Conservation (phyloP, 805 yeast genomes). For the Candida chilensis region DNA sequence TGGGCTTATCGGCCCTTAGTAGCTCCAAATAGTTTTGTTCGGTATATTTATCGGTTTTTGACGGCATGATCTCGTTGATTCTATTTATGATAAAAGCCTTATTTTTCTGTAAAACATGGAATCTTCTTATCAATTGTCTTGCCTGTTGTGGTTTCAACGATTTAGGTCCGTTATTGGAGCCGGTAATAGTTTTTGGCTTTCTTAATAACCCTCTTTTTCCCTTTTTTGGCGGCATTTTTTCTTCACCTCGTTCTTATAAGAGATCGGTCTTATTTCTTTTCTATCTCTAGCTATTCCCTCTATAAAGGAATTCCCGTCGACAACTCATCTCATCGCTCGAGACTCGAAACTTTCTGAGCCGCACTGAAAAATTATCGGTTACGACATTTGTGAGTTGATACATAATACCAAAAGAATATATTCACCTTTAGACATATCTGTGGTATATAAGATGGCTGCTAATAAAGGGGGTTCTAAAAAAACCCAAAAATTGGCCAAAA, state of each 20-base stretch:
- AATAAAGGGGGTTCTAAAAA: too few relatives aligned
- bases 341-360: too few relatives aligned
- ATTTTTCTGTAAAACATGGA: constrained; percentile 61
- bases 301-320: too few relatives aligned
- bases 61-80: constrained; percentile 8
- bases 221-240: constrained; percentile 5
- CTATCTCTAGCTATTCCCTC: constrained; percentile 3
- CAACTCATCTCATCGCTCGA: too few relatives aligned
- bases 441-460: too few relatives aligned
- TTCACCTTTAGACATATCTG: too few relatives aligned
- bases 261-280: too few relatives aligned
- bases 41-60: constrained; percentile 8
- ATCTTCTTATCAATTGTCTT: constrained; percentile 67
- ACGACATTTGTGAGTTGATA: too few relatives aligned
- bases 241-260: too few relatives aligned
- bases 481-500: too few relatives aligned
- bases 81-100: constrained; percentile 27
- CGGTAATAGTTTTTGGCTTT: constrained; percentile 21
- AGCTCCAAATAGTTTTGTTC: constrained; percentile 9
- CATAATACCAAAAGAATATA: too few relatives aligned
- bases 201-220: constrained; percentile 15
- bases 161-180: constrained; percentile 21
- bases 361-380: too few relatives aligned
- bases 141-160: constrained; percentile 62
- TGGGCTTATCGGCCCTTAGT: neutral